phyloP scores from a whole-genome alignment of 495 filamentous ascomycete species.

The Hyaloscypha variabilis region DNA sequence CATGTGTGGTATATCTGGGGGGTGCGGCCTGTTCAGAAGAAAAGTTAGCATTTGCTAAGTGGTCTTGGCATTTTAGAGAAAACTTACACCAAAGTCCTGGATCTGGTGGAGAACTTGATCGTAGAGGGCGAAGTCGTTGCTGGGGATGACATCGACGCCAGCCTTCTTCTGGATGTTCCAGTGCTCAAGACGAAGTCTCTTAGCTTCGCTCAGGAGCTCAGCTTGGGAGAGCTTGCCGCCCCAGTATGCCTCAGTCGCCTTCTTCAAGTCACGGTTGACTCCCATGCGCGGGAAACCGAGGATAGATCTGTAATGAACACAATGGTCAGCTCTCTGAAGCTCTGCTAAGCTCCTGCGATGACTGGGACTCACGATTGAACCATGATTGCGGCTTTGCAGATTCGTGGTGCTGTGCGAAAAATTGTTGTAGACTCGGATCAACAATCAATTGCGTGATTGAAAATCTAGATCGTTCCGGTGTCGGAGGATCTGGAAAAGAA shows the following conservation, averaged over 20 bases:
- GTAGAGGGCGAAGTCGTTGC: conserved; percentile 99
- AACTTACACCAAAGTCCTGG: conserved; percentile 91
- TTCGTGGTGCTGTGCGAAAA: conserved; percentile 2
- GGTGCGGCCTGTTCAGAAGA: conserved; percentile 67
- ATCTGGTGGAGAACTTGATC: conserved; percentile 99
- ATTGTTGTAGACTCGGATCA: not conserved
- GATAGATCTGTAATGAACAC: conserved; percentile 52
- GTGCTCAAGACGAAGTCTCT: conserved; percentile 92
- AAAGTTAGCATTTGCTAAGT: conserved; percentile 23
- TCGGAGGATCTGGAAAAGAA: not conserved
- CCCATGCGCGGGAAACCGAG: conserved; percentile 95
- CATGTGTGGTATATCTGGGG: conserved; percentile 84
- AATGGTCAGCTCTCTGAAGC: conserved; percentile 32
- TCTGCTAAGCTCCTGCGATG: not conserved
- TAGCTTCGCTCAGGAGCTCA: conserved; percentile 88
- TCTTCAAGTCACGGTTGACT: conserved; percentile 98
- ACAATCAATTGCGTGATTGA: conserved; percentile 8
- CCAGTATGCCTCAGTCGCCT: conserved; percentile 98
- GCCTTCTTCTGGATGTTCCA: conserved; percentile 99
- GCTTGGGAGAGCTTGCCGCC: conserved; percentile 86
- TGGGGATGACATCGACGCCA: conserved; percentile 94
- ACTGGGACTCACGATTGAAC: conserved; percentile 68
- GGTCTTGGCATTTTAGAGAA: not conserved
- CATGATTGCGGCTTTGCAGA: conserved; percentile 58
- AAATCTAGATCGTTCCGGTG: conserved; percentile 5